phyloP scores from a whole-genome alignment of 805 yeast genomes.

The Wickerhamiella slavikovae region DNA sequence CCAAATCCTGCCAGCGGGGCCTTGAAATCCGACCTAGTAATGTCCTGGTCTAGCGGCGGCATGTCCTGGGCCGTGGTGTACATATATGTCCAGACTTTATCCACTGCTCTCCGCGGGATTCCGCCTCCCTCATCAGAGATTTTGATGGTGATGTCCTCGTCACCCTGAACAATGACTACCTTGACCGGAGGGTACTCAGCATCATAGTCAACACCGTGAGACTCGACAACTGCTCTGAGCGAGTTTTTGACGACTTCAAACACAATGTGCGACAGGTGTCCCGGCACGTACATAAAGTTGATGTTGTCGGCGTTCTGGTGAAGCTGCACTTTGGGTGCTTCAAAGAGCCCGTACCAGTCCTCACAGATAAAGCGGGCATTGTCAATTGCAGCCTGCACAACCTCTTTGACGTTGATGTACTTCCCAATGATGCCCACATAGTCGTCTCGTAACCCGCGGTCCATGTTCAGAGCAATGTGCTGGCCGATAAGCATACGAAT shows the following conservation, averaged over 20 bases:
- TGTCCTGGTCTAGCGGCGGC: conserved; percentile 41
- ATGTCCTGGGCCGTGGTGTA: conserved; percentile 69
- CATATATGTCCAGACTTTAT: conserved; percentile 76
- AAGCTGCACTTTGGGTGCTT: conserved; percentile 65
- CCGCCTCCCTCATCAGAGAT: conserved; percentile 92
- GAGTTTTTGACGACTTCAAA: conserved; percentile 79
- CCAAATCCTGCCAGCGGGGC: conserved; percentile 95
- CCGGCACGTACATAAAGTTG: conserved; percentile 80
- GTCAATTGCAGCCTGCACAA: conserved; percentile 74
- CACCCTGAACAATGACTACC: conserved; percentile 72
- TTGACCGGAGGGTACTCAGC: conserved; percentile 66
- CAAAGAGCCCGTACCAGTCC: conserved; percentile 71
- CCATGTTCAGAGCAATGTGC: conserved; percentile 63
- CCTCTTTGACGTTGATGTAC: conserved; percentile 61
- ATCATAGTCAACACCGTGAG: conserved; percentile 38
- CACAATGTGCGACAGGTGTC: conserved; percentile 77
- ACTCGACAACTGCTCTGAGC: conserved; percentile 73
- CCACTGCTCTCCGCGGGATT: conserved; percentile 64
- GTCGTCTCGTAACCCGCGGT: conserved; percentile 34
- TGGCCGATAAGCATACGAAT: conserved; percentile 91
- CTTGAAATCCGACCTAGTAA: conserved; percentile 40
- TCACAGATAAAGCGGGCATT: conserved; percentile 82
- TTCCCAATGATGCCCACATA: conserved; percentile 83
- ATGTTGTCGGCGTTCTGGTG: conserved; percentile 51
- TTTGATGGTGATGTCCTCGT: conserved; percentile 77